Conservation (phyloP, 495 filamentous ascomycete genomes). For the Hypoxylon trugodes region DNA sequence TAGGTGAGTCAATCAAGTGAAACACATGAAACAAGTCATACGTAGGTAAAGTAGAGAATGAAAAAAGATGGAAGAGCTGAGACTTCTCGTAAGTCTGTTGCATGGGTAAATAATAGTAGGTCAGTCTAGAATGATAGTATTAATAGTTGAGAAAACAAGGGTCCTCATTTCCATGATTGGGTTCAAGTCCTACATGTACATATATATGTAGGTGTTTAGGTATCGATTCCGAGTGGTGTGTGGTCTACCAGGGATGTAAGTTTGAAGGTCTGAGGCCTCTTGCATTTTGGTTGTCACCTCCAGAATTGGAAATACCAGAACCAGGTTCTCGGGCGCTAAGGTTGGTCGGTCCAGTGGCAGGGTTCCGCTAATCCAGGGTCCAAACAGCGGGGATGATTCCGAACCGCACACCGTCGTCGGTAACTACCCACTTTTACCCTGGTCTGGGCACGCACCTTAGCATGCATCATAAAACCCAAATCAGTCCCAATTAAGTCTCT, state of each 20-base stretch:
- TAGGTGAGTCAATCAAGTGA: background rate
- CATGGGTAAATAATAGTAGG: background rate
- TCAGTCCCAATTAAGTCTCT: background rate
- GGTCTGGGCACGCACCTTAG: constrained; percentile 1
- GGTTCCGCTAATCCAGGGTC: constrained; percentile 14
- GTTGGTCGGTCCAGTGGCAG: constrained; percentile 8
- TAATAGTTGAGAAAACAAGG: background rate
- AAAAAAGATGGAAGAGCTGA: too few relatives aligned
- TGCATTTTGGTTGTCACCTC: constrained; percentile 8
- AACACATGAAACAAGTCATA: background rate
- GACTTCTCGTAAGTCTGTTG: background rate
- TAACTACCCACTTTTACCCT: constrained; percentile 20
- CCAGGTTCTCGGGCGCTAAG: constrained; percentile 32
- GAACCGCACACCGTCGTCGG: constrained; percentile 17
- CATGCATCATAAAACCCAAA: constrained; percentile 1
- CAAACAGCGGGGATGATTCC: constrained; percentile 29
- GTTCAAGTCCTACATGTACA: constrained; percentile 8
- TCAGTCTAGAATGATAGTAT: background rate
- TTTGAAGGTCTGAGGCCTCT: too few relatives aligned
- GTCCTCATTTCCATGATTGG: constrained; percentile 8
- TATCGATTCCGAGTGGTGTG: too few relatives aligned
- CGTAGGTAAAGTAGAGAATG: background rate
- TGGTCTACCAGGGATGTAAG: too few relatives aligned
- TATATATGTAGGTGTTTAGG: too few relatives aligned
- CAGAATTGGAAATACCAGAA: constrained; percentile 19